Percentiles rank a stretch among this genome's conserved stretches.
Conservation (phyloP, 192 early-diverging fungal genomes). For the Glomus cerebriforme region DNA sequence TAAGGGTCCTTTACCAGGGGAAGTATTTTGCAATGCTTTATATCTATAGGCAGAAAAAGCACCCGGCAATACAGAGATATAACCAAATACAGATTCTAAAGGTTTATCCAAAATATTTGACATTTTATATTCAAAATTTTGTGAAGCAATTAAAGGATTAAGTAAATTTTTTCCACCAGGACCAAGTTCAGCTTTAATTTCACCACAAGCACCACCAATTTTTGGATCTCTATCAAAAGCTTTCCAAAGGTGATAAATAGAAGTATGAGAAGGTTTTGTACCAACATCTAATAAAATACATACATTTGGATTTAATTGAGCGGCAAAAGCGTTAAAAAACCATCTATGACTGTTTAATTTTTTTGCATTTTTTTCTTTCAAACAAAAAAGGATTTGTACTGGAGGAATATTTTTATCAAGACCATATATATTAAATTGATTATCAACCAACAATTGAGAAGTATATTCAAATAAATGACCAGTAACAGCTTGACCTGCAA, state of each 20-base stretch:
- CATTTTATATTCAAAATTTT: conserved; percentile 99
- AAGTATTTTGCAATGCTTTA: conserved; percentile 73
- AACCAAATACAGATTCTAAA: conserved; percentile 93
- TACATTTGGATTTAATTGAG: conserved; percentile 79
- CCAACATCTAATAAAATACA: conserved; percentile 94
- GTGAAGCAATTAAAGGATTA: conserved; percentile 90
- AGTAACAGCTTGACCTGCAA: conserved; percentile 69
- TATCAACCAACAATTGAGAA: conserved; percentile 70
- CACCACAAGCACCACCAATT: conserved; percentile 93
- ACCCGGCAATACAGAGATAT: conserved; percentile 93
- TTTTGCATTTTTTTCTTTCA: conserved; percentile 93
- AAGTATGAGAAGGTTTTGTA: conserved; percentile 79
- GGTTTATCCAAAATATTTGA: conserved; percentile 97
- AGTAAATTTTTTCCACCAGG: conserved; percentile 64
- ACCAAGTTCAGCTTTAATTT: conserved; percentile 87
- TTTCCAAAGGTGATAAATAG: conserved; percentile 93
- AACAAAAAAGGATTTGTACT: conserved; percentile 87
- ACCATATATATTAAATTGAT: conserved; percentile 63
- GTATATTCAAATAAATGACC: conserved; percentile 95
- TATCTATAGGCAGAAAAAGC: conserved; percentile 97
- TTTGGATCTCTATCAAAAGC: conserved; percentile 79
- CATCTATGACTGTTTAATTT: conserved; percentile 96
- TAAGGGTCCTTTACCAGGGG: conserved; percentile 64
- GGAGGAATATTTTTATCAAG: conserved; percentile 77
- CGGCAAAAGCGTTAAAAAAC: conserved; percentile 95